Percentiles rank a stretch among this genome's conserved stretches.
Evolutionary conservation across 257 asterid species (phyloP).

Genomic region (Solanum neorickii): DNA sequence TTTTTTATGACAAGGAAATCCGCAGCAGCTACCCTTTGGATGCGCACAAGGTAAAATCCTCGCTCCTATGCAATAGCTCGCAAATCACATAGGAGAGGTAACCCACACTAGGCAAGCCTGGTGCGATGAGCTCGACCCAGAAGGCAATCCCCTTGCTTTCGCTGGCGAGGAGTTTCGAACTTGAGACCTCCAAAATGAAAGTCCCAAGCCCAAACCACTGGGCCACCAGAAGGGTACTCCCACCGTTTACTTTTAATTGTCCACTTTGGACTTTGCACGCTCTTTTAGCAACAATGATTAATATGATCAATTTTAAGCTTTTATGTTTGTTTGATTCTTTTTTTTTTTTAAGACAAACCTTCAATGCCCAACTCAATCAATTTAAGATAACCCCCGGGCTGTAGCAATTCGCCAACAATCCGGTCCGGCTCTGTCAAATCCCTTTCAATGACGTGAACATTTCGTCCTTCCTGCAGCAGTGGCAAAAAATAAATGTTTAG

Average conservation of each 20-base stretch:
- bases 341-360: not conserved
- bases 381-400: conserved; percentile 26
- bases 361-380: conserved; percentile 22
- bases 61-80: no score
- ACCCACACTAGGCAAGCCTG: no score
- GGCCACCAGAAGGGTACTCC: not conserved
- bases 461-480: conserved; percentile 17
- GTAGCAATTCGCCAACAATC: conserved; percentile 24
- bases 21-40: no score
- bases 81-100: no score
- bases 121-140: no score
- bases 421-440: conserved; percentile 24
- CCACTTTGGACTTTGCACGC: not conserved
- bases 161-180: no score
- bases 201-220: no score
- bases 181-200: no score
- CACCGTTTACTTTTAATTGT: not conserved
- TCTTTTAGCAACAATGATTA: not conserved
- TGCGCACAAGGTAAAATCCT: no score
- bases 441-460: conserved; percentile 12
- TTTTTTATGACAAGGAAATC: no score
- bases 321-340: not conserved
- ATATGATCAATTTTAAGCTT: not conserved
- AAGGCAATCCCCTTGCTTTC: no score
- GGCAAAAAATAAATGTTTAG: not conserved